These are phyloP conservation scores for Toxicodendron radicans DNA, from an alignment of 345 rosid species.

Conservation along the genomic window DNA sequence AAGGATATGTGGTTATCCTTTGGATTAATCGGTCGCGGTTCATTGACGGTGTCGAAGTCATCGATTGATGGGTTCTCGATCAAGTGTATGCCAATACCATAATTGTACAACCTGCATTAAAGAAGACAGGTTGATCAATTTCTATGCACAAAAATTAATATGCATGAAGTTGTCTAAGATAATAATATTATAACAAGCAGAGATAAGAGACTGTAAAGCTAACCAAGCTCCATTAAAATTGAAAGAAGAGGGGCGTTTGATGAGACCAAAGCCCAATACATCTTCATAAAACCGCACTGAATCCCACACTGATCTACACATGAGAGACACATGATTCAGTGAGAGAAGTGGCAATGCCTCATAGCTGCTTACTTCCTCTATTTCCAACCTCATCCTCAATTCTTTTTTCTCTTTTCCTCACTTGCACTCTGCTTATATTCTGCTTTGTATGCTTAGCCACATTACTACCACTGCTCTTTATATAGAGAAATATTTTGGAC, in stretches of 20 bases:
- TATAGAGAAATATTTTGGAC: slow-evolving; percentile 17
- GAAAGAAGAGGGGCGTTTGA: slow-evolving; percentile 70
- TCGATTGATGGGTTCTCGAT: slow-evolving; percentile 49
- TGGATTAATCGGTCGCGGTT: slow-evolving; percentile 51
- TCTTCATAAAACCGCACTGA: slow-evolving; percentile 46
- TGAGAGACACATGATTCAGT: slow-evolving; percentile 49
- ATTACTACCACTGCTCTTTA: slow-evolving; percentile 14
- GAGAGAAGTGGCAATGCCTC: slow-evolving; percentile 51
- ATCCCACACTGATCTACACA: slow-evolving; percentile 53
- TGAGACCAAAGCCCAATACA: slow-evolving; percentile 49
- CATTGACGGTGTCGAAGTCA: slow-evolving; percentile 37
- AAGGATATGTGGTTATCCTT: slow-evolving; percentile 64
- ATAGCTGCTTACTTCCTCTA: slow-evolving; percentile 32
- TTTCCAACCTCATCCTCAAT: slow-evolving; percentile 22
- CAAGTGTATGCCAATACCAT: slow-evolving; percentile 61
- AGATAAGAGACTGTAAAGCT: not conserved
- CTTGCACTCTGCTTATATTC: not conserved
- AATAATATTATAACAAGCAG: not conserved
- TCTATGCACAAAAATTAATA: not conserved
- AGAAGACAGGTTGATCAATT: not conserved
- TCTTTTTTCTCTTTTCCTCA: not conserved
- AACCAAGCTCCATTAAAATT: slow-evolving; percentile 64
- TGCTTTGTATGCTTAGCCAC: not conserved
- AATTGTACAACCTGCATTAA: slow-evolving; percentile 49
- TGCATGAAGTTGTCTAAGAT: not conserved